Conservation (phyloP, 495 filamentous ascomycete genomes). For the Podospora pseudocomata region DNA sequence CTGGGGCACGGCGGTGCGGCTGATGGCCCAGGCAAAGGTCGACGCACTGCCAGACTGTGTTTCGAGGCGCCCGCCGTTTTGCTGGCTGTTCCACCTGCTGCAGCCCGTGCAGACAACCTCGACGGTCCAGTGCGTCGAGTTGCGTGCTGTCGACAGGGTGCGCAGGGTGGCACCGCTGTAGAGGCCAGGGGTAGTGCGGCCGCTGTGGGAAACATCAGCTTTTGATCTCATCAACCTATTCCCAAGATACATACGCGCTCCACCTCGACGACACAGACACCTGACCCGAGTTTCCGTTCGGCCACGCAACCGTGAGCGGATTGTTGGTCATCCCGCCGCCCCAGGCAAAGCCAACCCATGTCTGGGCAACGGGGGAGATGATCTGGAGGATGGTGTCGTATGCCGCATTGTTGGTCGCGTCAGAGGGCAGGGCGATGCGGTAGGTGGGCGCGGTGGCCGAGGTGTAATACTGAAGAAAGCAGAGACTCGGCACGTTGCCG, state of each 20-base stretch:
- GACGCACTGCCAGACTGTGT: constrained; percentile 27
- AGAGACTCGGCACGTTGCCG: constrained; percentile 7
- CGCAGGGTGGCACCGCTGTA: constrained; percentile 42
- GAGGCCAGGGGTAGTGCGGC: neutral
- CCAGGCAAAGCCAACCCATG: constrained; percentile 47
- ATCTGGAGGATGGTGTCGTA: constrained; percentile 47
- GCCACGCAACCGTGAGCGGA: constrained; percentile 45
- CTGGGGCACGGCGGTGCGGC: constrained; percentile 28
- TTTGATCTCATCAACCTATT: neutral
- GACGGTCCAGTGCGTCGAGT: constrained; percentile 48
- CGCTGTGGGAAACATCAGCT: neutral
- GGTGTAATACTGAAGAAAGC: constrained; percentile 21
- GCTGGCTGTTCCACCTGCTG: constrained; percentile 34
- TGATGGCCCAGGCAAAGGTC: constrained; percentile 39
- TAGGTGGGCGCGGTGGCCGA: constrained; percentile 16
- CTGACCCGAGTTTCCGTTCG: constrained; percentile 36
- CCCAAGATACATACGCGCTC: constrained; percentile 34
- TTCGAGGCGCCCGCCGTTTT: constrained; percentile 28
- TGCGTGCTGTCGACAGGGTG: constrained; percentile 37
- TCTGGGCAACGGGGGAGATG: constrained; percentile 35
- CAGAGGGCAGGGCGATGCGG: constrained; percentile 43
- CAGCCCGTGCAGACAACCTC: constrained; percentile 46
- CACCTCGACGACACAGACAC: constrained; percentile 40
- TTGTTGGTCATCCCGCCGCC: constrained; percentile 47
- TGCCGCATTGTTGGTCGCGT: constrained; percentile 19